Percentiles rank a stretch among this genome's conserved stretches.
phyloP scores from a whole-genome alignment of 306 rosid genomes.

The cucumber (Cucumis sativus) region DNA sequence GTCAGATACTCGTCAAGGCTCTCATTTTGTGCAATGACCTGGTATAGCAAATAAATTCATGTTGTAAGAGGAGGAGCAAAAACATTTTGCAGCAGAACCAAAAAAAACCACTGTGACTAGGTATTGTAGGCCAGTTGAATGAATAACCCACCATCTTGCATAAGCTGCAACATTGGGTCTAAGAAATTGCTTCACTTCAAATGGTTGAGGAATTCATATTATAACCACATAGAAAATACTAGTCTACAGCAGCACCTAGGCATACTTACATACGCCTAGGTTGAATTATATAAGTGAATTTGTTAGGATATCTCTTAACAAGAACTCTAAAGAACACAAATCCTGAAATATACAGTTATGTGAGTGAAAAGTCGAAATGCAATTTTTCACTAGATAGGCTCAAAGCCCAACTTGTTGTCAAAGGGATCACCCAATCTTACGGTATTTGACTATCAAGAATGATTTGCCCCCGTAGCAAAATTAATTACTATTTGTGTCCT shows the following conservation, averaged over 20 bases:
- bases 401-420: too few species aligned
- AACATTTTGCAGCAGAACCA: neutral
- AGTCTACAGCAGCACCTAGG: neutral
- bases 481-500: too few species aligned
- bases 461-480: too few species aligned
- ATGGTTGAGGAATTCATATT: neutral
- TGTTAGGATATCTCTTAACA: too few species aligned
- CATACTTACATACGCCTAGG: neutral
- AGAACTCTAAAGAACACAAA: too few species aligned
- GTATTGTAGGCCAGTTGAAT: neutral
- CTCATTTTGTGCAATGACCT: constrained; percentile 51
- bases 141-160: neutral
- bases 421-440: too few species aligned
- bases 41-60: constrained; percentile 18
- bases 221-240: neutral
- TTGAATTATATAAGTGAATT: neutral
- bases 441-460: too few species aligned
- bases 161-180: neutral
- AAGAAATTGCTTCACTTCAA: neutral
- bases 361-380: too few species aligned
- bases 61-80: neutral
- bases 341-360: too few species aligned
- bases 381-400: too few species aligned
- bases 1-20: constrained; percentile 68
- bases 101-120: neutral